phyloP scores from a whole-genome alignment of 768 basidiomycete genomes.

The Tulasnella sp. region DNA sequence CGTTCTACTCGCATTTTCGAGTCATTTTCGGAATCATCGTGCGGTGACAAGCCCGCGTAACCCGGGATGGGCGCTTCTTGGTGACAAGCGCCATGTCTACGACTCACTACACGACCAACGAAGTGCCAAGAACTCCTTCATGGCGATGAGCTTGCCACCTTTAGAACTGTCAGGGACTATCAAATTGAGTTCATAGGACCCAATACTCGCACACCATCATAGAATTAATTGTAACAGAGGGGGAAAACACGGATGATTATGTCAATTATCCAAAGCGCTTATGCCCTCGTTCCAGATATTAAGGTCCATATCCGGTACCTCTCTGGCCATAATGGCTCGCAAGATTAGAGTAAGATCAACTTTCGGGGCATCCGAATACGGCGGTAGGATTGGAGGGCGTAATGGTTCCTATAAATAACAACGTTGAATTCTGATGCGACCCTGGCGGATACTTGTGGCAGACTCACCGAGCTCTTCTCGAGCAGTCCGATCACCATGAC shows the following conservation, averaged over 20 bases:
- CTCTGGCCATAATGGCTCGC: constrained; percentile 3
- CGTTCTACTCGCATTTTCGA: too few species aligned
- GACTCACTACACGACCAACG: too few species aligned
- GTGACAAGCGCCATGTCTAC: too few species aligned
- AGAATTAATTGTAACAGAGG: too few species aligned
- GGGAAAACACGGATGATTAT: not conserved
- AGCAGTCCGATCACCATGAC: constrained; percentile 10
- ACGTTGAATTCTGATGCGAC: not conserved
- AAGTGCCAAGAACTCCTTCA: too few species aligned
- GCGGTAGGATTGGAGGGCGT: not conserved
- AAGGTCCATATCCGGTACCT: constrained; percentile 12
- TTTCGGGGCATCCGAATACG: constrained; percentile 4
- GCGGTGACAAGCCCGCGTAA: too few species aligned
- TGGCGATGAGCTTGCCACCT: too few species aligned
- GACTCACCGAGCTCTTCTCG: not conserved
- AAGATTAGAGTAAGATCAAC: not conserved
- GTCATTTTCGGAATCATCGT: too few species aligned
- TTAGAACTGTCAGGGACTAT: too few species aligned
- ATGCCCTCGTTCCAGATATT: constrained; percentile 3
- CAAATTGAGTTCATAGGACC: too few species aligned
- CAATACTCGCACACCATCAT: too few species aligned
- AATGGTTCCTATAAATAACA: not conserved
- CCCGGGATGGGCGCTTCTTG: too few species aligned
- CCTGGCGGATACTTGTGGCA: not conserved
- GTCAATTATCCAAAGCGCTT: not conserved